A percentile compares a stretch with the other conserved stretches of the same genome.
These are phyloP conservation scores for Xylariaceae sp. DNA, from an alignment of 2,329 filamentous ascomycete genomes.

Conservation along the genomic window DNA sequence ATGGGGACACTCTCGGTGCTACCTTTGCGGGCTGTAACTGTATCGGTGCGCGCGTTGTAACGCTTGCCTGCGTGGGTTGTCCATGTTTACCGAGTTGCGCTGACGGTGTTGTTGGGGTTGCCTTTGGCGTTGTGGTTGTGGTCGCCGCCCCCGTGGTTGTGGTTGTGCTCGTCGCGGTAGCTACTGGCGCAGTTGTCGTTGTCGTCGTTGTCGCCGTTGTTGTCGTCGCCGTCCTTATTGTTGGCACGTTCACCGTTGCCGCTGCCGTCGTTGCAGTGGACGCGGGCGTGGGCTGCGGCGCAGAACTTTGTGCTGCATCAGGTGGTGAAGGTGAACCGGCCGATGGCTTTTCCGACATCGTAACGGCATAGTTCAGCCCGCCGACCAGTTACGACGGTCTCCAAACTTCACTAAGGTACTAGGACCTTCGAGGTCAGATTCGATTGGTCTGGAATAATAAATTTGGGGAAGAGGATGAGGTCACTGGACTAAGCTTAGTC, in stretches of 20 bases:
- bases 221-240: too few relatives aligned
- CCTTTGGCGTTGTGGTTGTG: background rate
- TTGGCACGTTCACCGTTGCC: too few relatives aligned
- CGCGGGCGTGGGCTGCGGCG: too few relatives aligned
- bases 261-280: background rate
- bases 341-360: slow-evolving; percentile 8
- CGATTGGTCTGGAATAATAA: slow-evolving; percentile 1
- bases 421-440: background rate
- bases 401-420: background rate
- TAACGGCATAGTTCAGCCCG: too few relatives aligned
- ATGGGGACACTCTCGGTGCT: background rate
- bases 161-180: background rate
- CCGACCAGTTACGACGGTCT: background rate
- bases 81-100: background rate
- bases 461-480: slow-evolving; percentile 1
- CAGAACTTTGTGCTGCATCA: background rate
- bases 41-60: too few relatives aligned
- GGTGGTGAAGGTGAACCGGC: too few relatives aligned
- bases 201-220: background rate
- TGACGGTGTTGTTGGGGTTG: background rate
- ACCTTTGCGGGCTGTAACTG: background rate
- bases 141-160: background rate
- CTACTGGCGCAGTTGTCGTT: background rate
- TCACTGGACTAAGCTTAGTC: too few relatives aligned
- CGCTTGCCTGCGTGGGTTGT: too few relatives aligned